Base-by-base conservation (phyloP, 768 basidiomycete species). In the Termitomyces titanicus region DNA sequence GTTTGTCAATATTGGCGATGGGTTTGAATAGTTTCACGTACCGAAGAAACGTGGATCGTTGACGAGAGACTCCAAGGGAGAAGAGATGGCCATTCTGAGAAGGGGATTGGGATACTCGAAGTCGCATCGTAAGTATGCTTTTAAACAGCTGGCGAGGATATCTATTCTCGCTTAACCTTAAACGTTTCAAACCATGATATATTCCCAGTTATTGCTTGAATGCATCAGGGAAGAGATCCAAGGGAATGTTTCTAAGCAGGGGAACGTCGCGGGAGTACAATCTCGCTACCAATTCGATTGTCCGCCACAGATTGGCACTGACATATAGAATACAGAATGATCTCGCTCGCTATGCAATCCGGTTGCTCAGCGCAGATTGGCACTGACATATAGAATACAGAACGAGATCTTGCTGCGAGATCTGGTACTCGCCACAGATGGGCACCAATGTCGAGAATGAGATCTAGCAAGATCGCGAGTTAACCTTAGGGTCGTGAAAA, bases 41-140 rank as follows among this genome's bases (percentile, higher is more conserved):
- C 62, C 39, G 39, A 63, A 61, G 53, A 57, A 61, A 27, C 62
- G 53, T 49, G 42, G 27, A 51, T 63, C 60, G 35, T 46, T 35
- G 12, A 52, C 51, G n/a, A 63, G 57, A 17, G 57, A 35, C 13
- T 61, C 62, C 18, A 63, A 47, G 4, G 49, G 57, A 52, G 42
- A 38, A 25, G 56, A 57, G 25, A 63, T 56, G 33, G 55, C 55
- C 53, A 57, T 56, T 55, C 20, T n/a, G 35, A 35, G 37, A 25
- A 35, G 39, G 39, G 48, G 47, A 49, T 22, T 44, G 13, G 29
- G 34, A 17, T 43, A 11, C 51, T 54, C 38, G 12, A 31, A 53
- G 9, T n/a, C 18, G 45, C 24, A n/a, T 49, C n/a, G 35, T 10
- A 33, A 10, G 24, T 15, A 11, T 27, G 24, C 33, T 60, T 61